phyloP scores from a whole-genome alignment of 208 protist genomes.

The Leishmania braziliensis region DNA sequence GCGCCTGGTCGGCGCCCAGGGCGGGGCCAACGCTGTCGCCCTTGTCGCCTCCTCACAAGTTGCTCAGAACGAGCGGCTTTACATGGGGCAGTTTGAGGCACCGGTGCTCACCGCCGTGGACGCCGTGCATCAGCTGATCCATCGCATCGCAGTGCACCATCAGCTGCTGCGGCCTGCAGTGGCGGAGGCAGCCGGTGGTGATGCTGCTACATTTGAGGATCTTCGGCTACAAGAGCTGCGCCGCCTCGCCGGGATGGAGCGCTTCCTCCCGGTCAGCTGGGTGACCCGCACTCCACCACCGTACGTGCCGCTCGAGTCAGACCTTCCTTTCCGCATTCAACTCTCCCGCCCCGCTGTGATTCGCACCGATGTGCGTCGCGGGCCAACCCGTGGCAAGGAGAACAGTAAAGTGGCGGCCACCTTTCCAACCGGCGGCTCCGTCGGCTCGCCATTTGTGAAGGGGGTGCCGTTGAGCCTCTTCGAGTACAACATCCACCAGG shows the following conservation, averaged over 20 bases:
- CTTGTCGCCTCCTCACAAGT: slow-evolving; percentile 80
- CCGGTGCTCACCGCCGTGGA: slow-evolving; percentile 79
- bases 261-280: slow-evolving; percentile 77
- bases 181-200: not conserved
- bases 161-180: slow-evolving; percentile 49
- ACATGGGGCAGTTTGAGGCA: slow-evolving; percentile 87
- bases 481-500: slow-evolving; percentile 84
- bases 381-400: not conserved
- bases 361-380: slow-evolving; percentile 9
- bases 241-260: slow-evolving; percentile 49
- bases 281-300: slow-evolving; percentile 79
- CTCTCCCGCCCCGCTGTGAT: slow-evolving; percentile 76
- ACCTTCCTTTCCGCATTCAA: slow-evolving; percentile 84
- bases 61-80: slow-evolving; percentile 79
- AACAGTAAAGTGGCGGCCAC: slow-evolving; percentile 1
- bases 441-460: slow-evolving; percentile 77
- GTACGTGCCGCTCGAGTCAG: slow-evolving; percentile 83
- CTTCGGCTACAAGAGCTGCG: slow-evolving; percentile 26
- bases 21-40: slow-evolving; percentile 66
- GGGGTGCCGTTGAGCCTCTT: slow-evolving; percentile 67
- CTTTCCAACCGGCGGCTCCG: slow-evolving; percentile 67
- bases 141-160: slow-evolving; percentile 64
- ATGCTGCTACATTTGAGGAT: not conserved
- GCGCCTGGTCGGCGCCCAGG: slow-evolving; percentile 43
- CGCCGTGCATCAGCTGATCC: slow-evolving; percentile 79